Percentiles rank a stretch among this genome's conserved stretches.
phyloP scores from a whole-genome alignment of 345 rosid species.

The Nasturtium officinale region DNA sequence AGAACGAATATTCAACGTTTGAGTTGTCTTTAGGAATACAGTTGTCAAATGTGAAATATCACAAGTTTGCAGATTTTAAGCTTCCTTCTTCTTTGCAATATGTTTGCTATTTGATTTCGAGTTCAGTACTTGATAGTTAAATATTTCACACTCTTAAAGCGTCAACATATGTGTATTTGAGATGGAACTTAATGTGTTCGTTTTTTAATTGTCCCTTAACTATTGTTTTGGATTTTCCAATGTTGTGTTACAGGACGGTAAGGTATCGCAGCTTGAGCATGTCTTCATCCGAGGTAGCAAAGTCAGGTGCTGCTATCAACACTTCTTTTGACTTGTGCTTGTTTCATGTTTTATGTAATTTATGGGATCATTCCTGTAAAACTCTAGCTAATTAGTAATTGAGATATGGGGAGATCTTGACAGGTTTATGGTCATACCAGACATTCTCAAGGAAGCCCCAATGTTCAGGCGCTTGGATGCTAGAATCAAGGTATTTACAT shows the following conservation, averaged over 20 bases:
- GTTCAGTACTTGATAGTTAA: neutral
- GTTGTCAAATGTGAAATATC: neutral
- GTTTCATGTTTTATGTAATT: constrained; percentile 1
- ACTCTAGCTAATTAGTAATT: neutral
- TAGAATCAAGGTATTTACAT: constrained; percentile 75
- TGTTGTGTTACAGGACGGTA: constrained; percentile 72
- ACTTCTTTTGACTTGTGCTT: constrained; percentile 9
- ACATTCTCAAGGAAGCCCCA: constrained; percentile 97
- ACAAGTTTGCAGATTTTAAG: neutral
- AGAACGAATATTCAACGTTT: neutral
- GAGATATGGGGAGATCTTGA: constrained; percentile 22
- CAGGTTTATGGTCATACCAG: constrained; percentile 99
- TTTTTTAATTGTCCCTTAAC: neutral
- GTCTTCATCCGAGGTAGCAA: constrained; percentile 95
- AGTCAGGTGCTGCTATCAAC: constrained; percentile 74
- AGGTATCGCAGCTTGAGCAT: constrained; percentile 97
- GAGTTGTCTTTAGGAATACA: neutral
- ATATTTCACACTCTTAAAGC: neutral
- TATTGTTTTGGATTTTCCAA: constrained; percentile 3
- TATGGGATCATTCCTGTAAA: constrained; percentile 5
- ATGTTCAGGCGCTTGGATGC: constrained; percentile 99
- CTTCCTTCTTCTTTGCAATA: neutral
- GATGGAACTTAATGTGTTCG: neutral
- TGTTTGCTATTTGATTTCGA: neutral
- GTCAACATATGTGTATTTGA: neutral